Base-by-base conservation (phyloP, 1,284 basidiomycete species). In the Jaminaea rosea region DNA sequence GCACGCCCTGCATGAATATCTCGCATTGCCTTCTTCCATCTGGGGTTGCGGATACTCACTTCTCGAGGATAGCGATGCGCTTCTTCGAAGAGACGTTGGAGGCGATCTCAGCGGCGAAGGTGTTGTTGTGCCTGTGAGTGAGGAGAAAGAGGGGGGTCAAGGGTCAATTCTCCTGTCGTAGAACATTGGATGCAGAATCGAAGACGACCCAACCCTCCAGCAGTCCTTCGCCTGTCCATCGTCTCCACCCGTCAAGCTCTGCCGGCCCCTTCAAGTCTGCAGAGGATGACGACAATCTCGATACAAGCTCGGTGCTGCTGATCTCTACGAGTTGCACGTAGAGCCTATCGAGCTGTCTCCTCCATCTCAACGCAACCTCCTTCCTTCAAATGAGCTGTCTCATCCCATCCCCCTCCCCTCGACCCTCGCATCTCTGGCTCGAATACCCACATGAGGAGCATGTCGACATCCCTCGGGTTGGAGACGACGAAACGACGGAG, bases 71-170 rank as follows among this genome's bases (percentile, higher is more conserved):
- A 65, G 83, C 80, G 59, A 86, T 85, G 73, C 94, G 88, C 83
- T 98, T 97, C 77, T 90, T 87, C 80, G 87, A 88, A 79, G 86
- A 88, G 69, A 99, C 92, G 75, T 85, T 88, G 82, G 97, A 92
- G 53, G 94, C 94, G 72, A 99, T 89, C 78, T 92, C 88, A 58
- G 92, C 94, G 56, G 92, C 86, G 76, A 87, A 98, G 73, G 81
- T 86, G 81, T 88, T 88, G 84, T 92, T 94, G 84, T 98, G 92
- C 91, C 91, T 92, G 80, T 90, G 93, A 76, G 37, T 39, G 37
- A 17, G 37, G 15, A 23, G 19, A 13, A 23, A 17, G 19, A 11
- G 24, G 4, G 19, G 13, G 10, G 29, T n/a, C n/a, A n/a, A n/a
- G n/a, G n/a, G n/a, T n/a, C n/a, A n/a, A n/a, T n/a, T n/a, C n/a